Base-by-base conservation (phyloP, 352 stramenopile genomes). In the Discostella stelligera region DNA sequence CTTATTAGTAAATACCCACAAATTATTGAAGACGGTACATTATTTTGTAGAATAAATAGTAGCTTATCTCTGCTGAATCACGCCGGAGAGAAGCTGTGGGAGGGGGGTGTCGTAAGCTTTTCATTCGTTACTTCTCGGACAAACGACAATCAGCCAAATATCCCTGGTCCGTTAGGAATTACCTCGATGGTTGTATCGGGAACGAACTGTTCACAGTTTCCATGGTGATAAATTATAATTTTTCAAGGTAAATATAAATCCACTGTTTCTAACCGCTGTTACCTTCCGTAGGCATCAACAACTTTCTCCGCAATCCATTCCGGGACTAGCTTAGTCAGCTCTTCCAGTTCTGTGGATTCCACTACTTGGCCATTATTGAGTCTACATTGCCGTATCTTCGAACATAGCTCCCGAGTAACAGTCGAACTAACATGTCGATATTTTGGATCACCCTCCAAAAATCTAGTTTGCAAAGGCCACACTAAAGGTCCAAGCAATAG, bases 381-480 rank as follows among this genome's bases (percentile, higher is more conserved):
- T 61, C 48, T 56, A 16, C 6, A 23, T 65, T 60, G 46, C 46
- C 44, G 58, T 73, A 27, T 46, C 14, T 60, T 48, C 7, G 18
- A 41, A 58, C 76, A 86, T 52, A 88, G 76, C 37, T 70, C 49
- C 67, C 81, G 70, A 63, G 87, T 78, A 11, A 90, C 37, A 4
- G 87, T 91, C 14, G 82, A 90, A 55, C 77, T 88, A 18, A 93
- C 71, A 71, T 88, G 60, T 73, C 84, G 88, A 70, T 89, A 93
- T 44, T 70, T 75, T 41, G 87, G 84, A 77, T 91, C 74, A 8
- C 87, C 87, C 63, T 91, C 80, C 49, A 93, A 69, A 68, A 86
- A 93, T 14, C 77, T 27, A 21, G 87, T 91, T 39, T 74, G 63
- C 16, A 91, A 73, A 10, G 87, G 87, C 71, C 78, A 88, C 14